Base-by-base conservation (phyloP, 2,329 filamentous ascomycete genomes). In the Calonectria pauciramosa region DNA sequence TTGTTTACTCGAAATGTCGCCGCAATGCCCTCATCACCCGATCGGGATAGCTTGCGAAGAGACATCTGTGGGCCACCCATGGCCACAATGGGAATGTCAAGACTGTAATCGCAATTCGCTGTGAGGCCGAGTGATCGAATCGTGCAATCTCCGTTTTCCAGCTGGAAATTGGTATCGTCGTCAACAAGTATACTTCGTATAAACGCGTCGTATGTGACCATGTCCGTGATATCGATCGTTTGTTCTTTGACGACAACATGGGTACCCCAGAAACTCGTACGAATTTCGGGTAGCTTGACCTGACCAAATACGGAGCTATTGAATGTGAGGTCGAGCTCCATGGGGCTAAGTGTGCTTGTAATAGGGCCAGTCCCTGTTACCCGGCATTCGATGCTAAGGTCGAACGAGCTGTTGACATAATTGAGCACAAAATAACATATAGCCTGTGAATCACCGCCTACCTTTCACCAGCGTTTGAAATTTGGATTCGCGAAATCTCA, bases 321-420 rank as follows among this genome's bases (percentile, higher is more conserved):
- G 67, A 82, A 86, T 26, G 79, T 79, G 64, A 85, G 68, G 28
- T 82, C 80, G 52, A 83, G 76, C 23, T 78, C 75, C 78, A 81
- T 82, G 38, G 82, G 73, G 26, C 80, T 73, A 69, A 85, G 80
- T 16, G 80, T 82, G 44, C 81, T 82, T 51, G 79, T 76, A 49
- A 85, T 79, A 5, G 80, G 78, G 3, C 82, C 83, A 7, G 82
- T 84, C 4, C 79, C 80, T 13, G 80, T 81, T 23, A 83, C 77
- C n/a, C 78, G 80, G 49, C 80, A 79, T 63, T 84, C 78, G 44
- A 85, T 78, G 44, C 75, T 71, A 60, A 85, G 76, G 36, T 65
- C 75, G 64, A 83, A 84, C 28, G 83, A 81, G 28, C 83, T 86
- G 63, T 14, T 44, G 10, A 4, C 30, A n/a, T 36, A 41, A 44